A percentile compares a stretch with the other conserved stretches of the same genome.
These are phyloP conservation scores for Geranium brycei DNA, from an alignment of 345 rosid genomes.

Conservation along the genomic window DNA sequence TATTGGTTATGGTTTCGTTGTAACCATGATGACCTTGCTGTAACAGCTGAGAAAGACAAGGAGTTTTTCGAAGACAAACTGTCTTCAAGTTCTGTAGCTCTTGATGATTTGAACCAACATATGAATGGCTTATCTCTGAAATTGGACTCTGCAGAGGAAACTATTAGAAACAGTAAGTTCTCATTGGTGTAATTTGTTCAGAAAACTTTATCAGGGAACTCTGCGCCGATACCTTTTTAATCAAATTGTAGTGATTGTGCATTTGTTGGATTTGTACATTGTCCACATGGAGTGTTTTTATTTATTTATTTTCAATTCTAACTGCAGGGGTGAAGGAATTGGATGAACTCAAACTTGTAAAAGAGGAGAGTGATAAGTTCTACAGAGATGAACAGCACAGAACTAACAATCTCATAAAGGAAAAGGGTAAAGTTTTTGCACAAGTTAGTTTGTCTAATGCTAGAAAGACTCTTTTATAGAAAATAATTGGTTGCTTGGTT, in stretches of 20 bases:
- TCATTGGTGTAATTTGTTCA: neutral
- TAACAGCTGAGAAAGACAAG: slow-evolving; percentile 58
- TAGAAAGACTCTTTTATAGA: neutral
- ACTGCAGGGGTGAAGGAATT: slow-evolving; percentile 53
- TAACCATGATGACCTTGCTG: slow-evolving; percentile 15
- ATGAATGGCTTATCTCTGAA: slow-evolving; percentile 33
- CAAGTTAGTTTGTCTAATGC: slow-evolving; percentile 2
- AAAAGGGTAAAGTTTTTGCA: slow-evolving; percentile 38
- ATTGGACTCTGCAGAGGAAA: slow-evolving; percentile 37
- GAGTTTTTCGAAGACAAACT: slow-evolving; percentile 34
- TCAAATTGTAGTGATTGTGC: neutral
- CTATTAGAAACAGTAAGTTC: slow-evolving; percentile 41
- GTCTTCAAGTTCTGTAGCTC: slow-evolving; percentile 22
- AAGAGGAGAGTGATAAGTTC: slow-evolving; percentile 38
- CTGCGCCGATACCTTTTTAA: neutral
- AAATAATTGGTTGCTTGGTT: neutral
- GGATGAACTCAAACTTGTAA: slow-evolving; percentile 45
- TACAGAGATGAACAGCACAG: slow-evolving; percentile 34
- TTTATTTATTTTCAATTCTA: slow-evolving; percentile 8
- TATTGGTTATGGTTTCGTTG: slow-evolving; percentile 2
- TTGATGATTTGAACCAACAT: slow-evolving; percentile 37
- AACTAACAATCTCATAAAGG: slow-evolving; percentile 36
- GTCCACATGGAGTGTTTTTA: slow-evolving; percentile 2
- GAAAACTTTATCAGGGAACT: slow-evolving; percentile 1
- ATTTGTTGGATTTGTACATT: neutral